Conservation (phyloP, 2,329 filamentous ascomycete genomes). For the Penicillium sp. region DNA sequence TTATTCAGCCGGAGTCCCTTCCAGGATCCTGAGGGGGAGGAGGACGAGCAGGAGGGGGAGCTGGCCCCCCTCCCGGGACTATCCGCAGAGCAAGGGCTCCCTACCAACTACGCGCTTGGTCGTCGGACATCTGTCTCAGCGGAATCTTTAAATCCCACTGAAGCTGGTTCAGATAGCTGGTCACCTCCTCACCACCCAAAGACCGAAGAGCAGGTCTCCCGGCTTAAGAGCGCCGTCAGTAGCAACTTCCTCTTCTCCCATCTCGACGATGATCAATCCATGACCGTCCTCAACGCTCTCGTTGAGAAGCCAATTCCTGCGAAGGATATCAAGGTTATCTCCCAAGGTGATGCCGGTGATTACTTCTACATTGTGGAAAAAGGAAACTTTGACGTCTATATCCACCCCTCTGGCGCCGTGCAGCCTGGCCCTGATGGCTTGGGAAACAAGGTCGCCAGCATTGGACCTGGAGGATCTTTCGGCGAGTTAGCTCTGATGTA, state of each 20-base stretch:
- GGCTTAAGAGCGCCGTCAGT: slow-evolving; percentile 71
- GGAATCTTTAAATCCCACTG: slow-evolving; percentile 84
- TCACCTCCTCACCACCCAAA: slow-evolving; percentile 77
- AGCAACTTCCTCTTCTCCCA: slow-evolving; percentile 91
- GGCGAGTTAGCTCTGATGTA: slow-evolving; percentile 98
- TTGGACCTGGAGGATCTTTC: slow-evolving; percentile 83
- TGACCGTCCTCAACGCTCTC: slow-evolving; percentile 77
- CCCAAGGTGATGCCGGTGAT: slow-evolving; percentile 89
- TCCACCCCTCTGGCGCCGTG: slow-evolving; percentile 67
- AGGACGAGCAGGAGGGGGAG: slow-evolving; percentile 16
- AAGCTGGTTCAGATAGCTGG: slow-evolving; percentile 80
- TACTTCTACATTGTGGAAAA: slow-evolving; percentile 97
- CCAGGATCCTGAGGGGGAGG: slow-evolving; percentile 17
- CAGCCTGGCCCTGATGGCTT: slow-evolving; percentile 74
- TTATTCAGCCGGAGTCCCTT: slow-evolving; percentile 33
- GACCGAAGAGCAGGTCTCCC: slow-evolving; percentile 66
- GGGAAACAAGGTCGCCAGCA: slow-evolving; percentile 70
- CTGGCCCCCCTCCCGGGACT: slow-evolving; percentile 23
- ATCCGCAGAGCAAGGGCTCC: slow-evolving; percentile 43
- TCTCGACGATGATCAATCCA: slow-evolving; percentile 83
- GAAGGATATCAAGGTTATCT: slow-evolving; percentile 83
- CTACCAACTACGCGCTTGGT: slow-evolving; percentile 85
- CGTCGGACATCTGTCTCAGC: slow-evolving; percentile 93
- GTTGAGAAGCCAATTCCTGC: slow-evolving; percentile 92
- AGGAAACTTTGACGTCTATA: slow-evolving; percentile 81